Percentiles rank a stretch among this genome's conserved stretches.
Conservation (phyloP, 2,329 filamentous ascomycete genomes). For the Venturia asperata region DNA sequence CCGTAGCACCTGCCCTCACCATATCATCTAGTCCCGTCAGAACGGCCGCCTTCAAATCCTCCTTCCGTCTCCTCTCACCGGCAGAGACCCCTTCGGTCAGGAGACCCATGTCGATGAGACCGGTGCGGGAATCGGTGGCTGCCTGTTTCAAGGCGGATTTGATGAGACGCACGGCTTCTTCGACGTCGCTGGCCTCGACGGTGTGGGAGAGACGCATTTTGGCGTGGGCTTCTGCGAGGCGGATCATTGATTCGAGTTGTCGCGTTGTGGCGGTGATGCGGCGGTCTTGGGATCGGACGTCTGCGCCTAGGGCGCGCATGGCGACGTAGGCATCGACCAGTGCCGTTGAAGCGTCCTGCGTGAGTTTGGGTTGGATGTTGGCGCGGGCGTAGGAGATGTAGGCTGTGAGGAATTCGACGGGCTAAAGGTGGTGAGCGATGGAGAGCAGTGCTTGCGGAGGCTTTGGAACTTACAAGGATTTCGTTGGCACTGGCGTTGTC, state of each 20-base stretch:
- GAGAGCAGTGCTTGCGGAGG: constrained; percentile 12
- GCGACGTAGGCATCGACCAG: constrained; percentile 83
- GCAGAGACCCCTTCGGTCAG: constrained; percentile 90
- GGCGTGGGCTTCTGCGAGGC: constrained; percentile 88
- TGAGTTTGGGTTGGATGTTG: constrained; percentile 76
- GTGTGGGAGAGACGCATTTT: constrained; percentile 82
- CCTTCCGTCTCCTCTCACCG: constrained; percentile 72
- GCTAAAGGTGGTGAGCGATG: constrained; percentile 41
- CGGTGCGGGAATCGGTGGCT: constrained; percentile 85
- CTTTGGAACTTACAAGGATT: constrained; percentile 59
- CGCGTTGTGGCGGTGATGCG: constrained; percentile 96
- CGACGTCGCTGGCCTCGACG: constrained; percentile 76
- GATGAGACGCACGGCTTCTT: constrained; percentile 87
- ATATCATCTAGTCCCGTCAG: constrained; percentile 73
- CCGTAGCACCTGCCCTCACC: constrained; percentile 51
- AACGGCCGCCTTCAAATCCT: constrained; percentile 76
- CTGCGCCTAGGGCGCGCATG: constrained; percentile 81
- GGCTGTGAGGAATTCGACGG: constrained; percentile 88
- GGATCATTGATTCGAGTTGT: constrained; percentile 97
- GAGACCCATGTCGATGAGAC: constrained; percentile 93
- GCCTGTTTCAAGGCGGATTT: constrained; percentile 91
- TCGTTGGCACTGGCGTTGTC: constrained; percentile 74
- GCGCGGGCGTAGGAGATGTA: constrained; percentile 96
- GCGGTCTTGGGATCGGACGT: constrained; percentile 72
- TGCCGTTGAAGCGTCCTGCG: constrained; percentile 70